Base-by-base conservation (phyloP, 169 alveolate genomes). In the Plasmodium coatneyi region DNA sequence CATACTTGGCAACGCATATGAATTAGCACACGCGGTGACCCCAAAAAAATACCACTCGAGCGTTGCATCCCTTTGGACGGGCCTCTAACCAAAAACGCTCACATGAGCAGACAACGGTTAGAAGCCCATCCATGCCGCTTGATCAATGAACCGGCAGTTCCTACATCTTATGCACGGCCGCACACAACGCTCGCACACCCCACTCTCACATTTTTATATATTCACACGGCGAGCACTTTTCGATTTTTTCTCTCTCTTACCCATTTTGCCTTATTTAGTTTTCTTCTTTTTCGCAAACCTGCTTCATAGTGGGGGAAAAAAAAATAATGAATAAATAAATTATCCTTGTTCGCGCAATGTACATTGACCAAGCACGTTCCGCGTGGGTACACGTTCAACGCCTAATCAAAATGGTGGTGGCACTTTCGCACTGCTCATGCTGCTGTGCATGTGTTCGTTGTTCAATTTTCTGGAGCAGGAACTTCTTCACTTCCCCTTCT, bases 241-340 rank as follows among this genome's bases (percentile, higher is more conserved):
- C 74, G 32, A n/a, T 60, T 60, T 16, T 16, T 60, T 60, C 74
- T 60, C 25, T 14, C 32, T 72, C 41, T 82, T 82, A 82, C 90
- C 90, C 90, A 82, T 82, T 60, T 82, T 82, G 30, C 80, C 80
- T 56, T 82, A 82, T 82, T 52, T 79, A 19, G 71, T 30, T 54
- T 54, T 82, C 3, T n/a, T 82, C 54, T 19, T 82, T 30, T 19
- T n/a, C 19, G 74, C 25, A 9, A 60, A 60, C 34, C 74, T 60
- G 74, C 32, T 60, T 60, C 74, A 60, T 22, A 22, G 1, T n/a
- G 74, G 74, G 28, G 28, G 32, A 1, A 60, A 60, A n/a, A 19
- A 60, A n/a, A 60, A 60, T 16, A 60, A 60, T 16, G n/a, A n/a
- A 60, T 19, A 25, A 19, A 60, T 32, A 7, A 60, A 56, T 41